These are phyloP conservation scores for Paraphaeosphaeria minitans DNA, from an alignment of 2,329 filamentous ascomycete species.

Conservation along the genomic window DNA sequence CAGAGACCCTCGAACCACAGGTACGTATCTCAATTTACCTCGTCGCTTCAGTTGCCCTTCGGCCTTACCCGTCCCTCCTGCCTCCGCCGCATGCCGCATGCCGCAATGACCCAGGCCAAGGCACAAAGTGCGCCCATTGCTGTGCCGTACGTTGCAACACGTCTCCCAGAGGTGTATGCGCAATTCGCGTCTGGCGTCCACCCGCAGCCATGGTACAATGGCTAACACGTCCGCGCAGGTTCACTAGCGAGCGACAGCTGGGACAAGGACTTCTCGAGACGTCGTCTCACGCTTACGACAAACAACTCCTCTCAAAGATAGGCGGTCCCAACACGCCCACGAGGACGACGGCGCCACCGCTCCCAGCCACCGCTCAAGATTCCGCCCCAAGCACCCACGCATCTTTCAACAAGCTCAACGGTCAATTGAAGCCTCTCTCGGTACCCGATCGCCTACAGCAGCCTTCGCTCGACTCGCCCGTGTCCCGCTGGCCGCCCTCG, in stretches of 20 bases:
- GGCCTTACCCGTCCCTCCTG: background rate
- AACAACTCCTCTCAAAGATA: slow-evolving; percentile 66
- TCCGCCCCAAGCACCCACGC: slow-evolving; percentile 42
- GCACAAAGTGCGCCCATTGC: background rate
- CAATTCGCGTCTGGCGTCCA: slow-evolving; percentile 4
- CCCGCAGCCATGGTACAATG: slow-evolving; percentile 4
- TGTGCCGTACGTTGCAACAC: slow-evolving; percentile 1
- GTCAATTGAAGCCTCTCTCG: slow-evolving; percentile 52
- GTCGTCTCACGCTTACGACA: slow-evolving; percentile 67
- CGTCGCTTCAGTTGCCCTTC: background rate
- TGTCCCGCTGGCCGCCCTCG: slow-evolving; percentile 48
- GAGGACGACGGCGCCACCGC: slow-evolving; percentile 43
- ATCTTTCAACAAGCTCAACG: slow-evolving; percentile 49
- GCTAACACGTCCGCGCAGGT: slow-evolving; percentile 45
- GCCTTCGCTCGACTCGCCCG: slow-evolving; percentile 47
- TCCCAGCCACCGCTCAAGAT: slow-evolving; percentile 43
- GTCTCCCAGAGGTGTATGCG: slow-evolving; percentile 1
- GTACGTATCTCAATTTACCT: slow-evolving; percentile 34
- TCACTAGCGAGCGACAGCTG: slow-evolving; percentile 65
- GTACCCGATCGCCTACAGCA: slow-evolving; percentile 51
- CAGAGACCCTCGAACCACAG: slow-evolving; percentile 50
- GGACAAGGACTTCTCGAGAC: slow-evolving; percentile 62
- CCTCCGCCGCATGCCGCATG: slow-evolving; percentile 3
- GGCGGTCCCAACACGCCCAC: slow-evolving; percentile 64
- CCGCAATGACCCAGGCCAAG: background rate